A percentile compares a stretch with the other conserved stretches of the same genome.
Conservation (phyloP, 768 basidiomycete species). For the Gloeopeniophorella convolvens region DNA sequence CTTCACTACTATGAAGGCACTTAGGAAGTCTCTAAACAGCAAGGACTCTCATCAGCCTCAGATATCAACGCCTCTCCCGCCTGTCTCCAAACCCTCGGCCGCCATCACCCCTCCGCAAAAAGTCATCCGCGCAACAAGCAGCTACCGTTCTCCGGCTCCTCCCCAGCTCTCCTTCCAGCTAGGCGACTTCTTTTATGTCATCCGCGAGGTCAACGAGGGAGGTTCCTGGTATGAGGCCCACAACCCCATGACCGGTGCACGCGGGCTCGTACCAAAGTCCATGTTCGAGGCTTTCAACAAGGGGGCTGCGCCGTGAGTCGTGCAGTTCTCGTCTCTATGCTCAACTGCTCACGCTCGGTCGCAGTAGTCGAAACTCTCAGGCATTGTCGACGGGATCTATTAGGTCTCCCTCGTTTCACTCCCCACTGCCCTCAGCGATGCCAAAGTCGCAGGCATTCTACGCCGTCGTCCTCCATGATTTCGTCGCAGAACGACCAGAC, state of each 20-base stretch:
- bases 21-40: slow-evolving; percentile 76
- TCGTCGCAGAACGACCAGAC: slow-evolving; percentile 90
- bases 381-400: slow-evolving; percentile 19
- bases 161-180: slow-evolving; percentile 85
- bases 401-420: slow-evolving; percentile 30
- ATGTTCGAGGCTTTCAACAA: slow-evolving; percentile 92
- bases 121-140: slow-evolving; percentile 79
- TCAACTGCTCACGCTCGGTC: slow-evolving; percentile 2
- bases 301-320: slow-evolving; percentile 52
- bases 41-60: slow-evolving; percentile 64
- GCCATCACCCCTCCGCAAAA: slow-evolving; percentile 85
- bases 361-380: slow-evolving; percentile 9
- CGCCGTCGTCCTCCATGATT: slow-evolving; percentile 94
- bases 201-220: slow-evolving; percentile 56
- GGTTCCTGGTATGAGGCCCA: slow-evolving; percentile 87
- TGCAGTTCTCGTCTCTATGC: slow-evolving; percentile 5
- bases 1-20: slow-evolving; percentile 59
- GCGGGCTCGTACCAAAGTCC: slow-evolving; percentile 82
- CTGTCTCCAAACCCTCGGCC: slow-evolving; percentile 62
- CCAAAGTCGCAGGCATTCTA: slow-evolving; percentile 67
- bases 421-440: slow-evolving; percentile 3
- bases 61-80: slow-evolving; percentile 57
- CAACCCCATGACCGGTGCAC: slow-evolving; percentile 85
- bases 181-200: slow-evolving; percentile 98
- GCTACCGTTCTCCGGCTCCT: slow-evolving; percentile 63